These are phyloP conservation scores for Xylaria longipes DNA, from an alignment of 495 filamentous ascomycete genomes.

Conservation along the genomic window DNA sequence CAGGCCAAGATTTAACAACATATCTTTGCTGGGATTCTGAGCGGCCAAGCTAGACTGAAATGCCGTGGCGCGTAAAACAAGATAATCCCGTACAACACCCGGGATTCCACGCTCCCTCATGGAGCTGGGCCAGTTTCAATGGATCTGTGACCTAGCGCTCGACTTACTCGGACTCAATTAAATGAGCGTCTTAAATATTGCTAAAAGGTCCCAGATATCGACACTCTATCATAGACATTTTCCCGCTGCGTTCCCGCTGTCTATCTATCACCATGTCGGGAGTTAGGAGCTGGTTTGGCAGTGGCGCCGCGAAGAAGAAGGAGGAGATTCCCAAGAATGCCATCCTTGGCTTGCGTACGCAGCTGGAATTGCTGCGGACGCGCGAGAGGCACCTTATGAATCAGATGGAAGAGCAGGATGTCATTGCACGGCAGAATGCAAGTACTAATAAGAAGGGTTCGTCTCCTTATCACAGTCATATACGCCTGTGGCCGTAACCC, in stretches of 20 bases:
- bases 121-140: background rate
- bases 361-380: constrained; percentile 98
- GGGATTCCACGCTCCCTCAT: background rate
- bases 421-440: constrained; percentile 85
- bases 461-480: constrained; percentile 40
- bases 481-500: background rate
- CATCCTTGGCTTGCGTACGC: constrained; percentile 83
- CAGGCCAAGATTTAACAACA: background rate
- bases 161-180: background rate
- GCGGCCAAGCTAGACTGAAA: background rate
- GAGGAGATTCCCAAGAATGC: constrained; percentile 97
- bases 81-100: background rate
- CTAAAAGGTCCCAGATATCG: background rate
- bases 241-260: background rate
- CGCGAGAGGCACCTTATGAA: constrained; percentile 87
- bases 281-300: constrained; percentile 87
- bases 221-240: background rate
- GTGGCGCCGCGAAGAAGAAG: constrained; percentile 71
- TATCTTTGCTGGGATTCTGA: background rate
- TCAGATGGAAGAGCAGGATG: constrained; percentile 93
- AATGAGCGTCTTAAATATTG: background rate
- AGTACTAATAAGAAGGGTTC: constrained; percentile 88
- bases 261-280: constrained; percentile 56
- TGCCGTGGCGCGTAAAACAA: background rate
- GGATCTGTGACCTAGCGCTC: background rate